Evolutionary conservation across 305 asterid species (phyloP).

Genomic region (Fraxinus sp.): DNA sequence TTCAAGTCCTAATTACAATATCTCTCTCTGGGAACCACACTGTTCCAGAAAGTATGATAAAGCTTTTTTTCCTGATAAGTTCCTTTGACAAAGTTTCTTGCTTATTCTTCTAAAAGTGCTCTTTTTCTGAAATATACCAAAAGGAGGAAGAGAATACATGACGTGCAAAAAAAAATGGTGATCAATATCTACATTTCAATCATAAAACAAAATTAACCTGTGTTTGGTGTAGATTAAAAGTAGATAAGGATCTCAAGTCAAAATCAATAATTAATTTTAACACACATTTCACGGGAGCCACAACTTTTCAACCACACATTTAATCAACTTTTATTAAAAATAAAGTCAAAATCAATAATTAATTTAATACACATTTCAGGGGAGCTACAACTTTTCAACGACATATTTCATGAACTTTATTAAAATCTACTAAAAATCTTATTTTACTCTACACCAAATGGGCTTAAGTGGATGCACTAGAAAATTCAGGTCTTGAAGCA

Average conservation of each 20-base stretch:
- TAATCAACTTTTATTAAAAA: too few relatives aligned
- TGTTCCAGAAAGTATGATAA: background rate
- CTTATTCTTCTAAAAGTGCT: background rate
- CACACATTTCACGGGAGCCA: too few relatives aligned
- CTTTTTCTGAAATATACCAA: background rate
- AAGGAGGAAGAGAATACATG: background rate
- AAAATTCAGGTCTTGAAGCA: background rate
- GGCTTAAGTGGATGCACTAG: background rate
- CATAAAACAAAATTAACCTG: background rate
- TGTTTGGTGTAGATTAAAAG: too few relatives aligned
- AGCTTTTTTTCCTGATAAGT: background rate
- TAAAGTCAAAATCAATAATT: too few relatives aligned
- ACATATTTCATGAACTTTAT: too few relatives aligned
- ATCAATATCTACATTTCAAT: conserved; percentile 6
- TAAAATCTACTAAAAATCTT: too few relatives aligned
- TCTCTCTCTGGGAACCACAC: background rate
- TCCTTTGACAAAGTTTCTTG: background rate
- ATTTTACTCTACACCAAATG: too few relatives aligned
- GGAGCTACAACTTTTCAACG: too few relatives aligned
- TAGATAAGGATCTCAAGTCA: too few relatives aligned
- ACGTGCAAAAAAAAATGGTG: background rate
- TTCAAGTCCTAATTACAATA: background rate
- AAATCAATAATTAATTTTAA: too few relatives aligned
- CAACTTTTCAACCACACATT: too few relatives aligned
- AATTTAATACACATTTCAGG: too few relatives aligned